Conservation (phyloP, 2,329 filamentous ascomycete genomes). For the Pseudopithomyces maydicus region DNA sequence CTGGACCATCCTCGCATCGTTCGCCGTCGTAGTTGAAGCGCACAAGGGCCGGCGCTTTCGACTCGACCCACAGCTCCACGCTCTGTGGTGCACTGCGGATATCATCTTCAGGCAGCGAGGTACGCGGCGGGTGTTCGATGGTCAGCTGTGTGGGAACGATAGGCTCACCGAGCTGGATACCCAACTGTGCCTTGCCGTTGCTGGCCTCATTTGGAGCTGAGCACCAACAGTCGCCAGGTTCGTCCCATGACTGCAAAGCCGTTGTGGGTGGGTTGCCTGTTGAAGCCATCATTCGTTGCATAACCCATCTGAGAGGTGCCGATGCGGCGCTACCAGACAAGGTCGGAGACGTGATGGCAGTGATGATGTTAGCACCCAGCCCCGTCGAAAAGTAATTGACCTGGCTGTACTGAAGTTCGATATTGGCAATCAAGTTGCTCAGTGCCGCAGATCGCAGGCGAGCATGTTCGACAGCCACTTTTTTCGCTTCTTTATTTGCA, state of each 20-base stretch:
- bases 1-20: constrained; percentile 18
- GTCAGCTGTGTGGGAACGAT: constrained; percentile 48
- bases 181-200: constrained; percentile 66
- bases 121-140: constrained; percentile 53
- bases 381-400: constrained; percentile 76
- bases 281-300: constrained; percentile 20
- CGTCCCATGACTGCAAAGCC: constrained; percentile 73
- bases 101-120: constrained; percentile 42
- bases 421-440: constrained; percentile 37
- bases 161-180: constrained; percentile 53
- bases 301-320: constrained; percentile 6
- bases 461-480: constrained; percentile 38
- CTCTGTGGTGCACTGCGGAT: constrained; percentile 48
- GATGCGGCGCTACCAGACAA: constrained; percentile 17
- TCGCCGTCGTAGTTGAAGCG: constrained; percentile 23
- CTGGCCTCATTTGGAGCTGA: constrained; percentile 55
- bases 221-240: constrained; percentile 90
- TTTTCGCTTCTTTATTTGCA: constrained; percentile 29
- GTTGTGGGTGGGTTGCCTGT: constrained; percentile 50
- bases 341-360: constrained; percentile 62
- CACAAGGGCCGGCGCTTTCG: constrained; percentile 27
- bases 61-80: constrained; percentile 53
- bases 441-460: constrained; percentile 38
- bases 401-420: constrained; percentile 38
- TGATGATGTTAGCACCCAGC: constrained; percentile 69